These are phyloP conservation scores for Termitomyces sp. DNA, from an alignment of 768 basidiomycete genomes.

Conservation along the genomic window DNA sequence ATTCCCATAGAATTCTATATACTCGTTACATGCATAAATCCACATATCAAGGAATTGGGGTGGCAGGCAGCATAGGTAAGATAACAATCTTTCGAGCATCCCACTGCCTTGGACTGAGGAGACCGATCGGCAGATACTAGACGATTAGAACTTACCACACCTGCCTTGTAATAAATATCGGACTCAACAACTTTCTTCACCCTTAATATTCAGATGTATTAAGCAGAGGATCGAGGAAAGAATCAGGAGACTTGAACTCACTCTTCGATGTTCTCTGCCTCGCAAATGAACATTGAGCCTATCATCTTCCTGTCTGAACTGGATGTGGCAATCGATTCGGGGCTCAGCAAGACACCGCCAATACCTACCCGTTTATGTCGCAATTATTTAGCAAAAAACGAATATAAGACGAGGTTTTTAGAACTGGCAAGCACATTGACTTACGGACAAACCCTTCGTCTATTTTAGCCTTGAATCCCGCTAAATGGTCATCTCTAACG, in stretches of 20 bases:
- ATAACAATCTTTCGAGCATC: conserved; percentile 49
- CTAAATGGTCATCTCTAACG: conserved; percentile 49
- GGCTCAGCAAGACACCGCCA: conserved; percentile 53
- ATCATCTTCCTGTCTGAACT: conserved; percentile 48
- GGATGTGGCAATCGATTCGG: conserved; percentile 45
- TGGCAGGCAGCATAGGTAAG: conserved; percentile 36
- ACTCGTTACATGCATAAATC: background rate
- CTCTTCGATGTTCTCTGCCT: conserved; percentile 49
- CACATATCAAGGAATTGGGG: background rate
- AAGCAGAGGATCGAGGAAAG: background rate
- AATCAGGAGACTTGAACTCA: conserved; percentile 13
- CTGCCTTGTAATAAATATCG: conserved; percentile 36
- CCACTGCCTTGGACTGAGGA: conserved; percentile 35
- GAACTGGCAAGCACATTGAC: conserved; percentile 15
- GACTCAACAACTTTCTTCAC: conserved; percentile 32
- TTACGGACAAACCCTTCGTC: conserved; percentile 44
- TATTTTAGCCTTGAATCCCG: conserved; percentile 33
- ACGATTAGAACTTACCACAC: conserved; percentile 27
- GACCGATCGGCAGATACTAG: background rate
- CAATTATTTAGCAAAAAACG: background rate
- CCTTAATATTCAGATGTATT: conserved; percentile 13
- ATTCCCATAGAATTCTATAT: background rate
- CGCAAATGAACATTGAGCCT: conserved; percentile 52
- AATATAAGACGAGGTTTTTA: background rate
- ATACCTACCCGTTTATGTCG: conserved; percentile 32